Conservation (phyloP, 352 stramenopile species). For the Phytopythium litorale region DNA sequence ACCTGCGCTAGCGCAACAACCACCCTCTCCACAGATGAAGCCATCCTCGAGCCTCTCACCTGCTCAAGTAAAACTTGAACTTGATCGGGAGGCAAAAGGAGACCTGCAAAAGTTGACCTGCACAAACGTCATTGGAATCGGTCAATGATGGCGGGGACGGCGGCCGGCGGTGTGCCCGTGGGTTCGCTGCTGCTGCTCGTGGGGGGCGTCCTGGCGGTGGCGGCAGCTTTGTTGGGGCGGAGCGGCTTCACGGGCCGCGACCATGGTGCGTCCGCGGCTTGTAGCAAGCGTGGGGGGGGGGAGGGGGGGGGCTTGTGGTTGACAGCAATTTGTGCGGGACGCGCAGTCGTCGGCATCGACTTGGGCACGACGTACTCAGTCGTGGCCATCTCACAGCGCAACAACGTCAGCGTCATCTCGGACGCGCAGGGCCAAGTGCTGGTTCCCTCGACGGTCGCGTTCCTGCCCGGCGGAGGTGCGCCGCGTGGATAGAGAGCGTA, state of each 20-base stretch:
- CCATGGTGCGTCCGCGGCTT: constrained; percentile 25
- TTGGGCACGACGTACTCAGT: constrained; percentile 78
- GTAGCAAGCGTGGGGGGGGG: neutral
- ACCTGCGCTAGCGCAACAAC: too few species aligned
- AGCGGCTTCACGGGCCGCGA: constrained; percentile 56
- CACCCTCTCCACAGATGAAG: too few species aligned
- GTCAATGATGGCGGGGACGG: neutral
- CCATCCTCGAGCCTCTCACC: too few species aligned
- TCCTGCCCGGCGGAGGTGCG: constrained; percentile 42
- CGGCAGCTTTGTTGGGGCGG: constrained; percentile 45
- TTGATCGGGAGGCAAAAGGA: too few species aligned
- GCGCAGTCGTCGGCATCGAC: constrained; percentile 61
- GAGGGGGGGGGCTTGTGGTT: neutral
- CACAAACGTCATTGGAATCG: neutral
- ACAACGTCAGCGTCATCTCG: constrained; percentile 57
- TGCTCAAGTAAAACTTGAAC: too few species aligned
- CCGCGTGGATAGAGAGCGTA: too few species aligned
- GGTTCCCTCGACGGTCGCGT: constrained; percentile 65
- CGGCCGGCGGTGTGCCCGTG: constrained; percentile 13
- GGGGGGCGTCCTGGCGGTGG: constrained; percentile 29
- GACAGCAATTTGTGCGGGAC: neutral
- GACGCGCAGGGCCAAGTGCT: constrained; percentile 45
- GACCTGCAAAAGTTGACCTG: too few species aligned
- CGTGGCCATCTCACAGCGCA: constrained; percentile 62
- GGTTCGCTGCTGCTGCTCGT: constrained; percentile 44